These are phyloP conservation scores for Forsythia suspensa DNA, from an alignment of 257 asterid species.

Conservation along the genomic window DNA sequence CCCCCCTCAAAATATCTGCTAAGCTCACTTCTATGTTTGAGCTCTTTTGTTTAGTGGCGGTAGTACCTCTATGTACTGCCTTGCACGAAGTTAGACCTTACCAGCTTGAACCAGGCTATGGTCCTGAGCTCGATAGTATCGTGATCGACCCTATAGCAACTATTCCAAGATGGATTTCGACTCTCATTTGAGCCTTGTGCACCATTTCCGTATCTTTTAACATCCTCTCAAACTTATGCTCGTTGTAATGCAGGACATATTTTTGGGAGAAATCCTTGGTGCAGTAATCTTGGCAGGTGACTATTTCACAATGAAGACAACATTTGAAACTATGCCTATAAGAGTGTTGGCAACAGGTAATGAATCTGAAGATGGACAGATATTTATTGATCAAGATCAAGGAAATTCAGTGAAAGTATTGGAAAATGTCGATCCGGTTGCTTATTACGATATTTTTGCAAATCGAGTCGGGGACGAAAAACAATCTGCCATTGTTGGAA, in stretches of 20 bases:
- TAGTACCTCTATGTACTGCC: background rate
- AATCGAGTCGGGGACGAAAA: constrained; percentile 52
- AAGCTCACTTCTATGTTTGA: no score
- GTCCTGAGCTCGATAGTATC: background rate
- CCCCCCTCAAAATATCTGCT: no score
- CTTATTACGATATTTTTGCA: constrained; percentile 47
- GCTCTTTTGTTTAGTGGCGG: no score
- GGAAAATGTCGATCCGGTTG: constrained; percentile 51
- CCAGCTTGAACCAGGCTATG: background rate
- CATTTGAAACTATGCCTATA: constrained; percentile 33
- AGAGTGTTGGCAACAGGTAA: constrained; percentile 48
- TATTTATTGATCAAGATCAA: constrained; percentile 24
- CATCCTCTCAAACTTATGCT: background rate
- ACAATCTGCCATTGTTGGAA: constrained; percentile 68
- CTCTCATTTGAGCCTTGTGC: background rate
- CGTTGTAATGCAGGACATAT: constrained; percentile 49
- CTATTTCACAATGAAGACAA: constrained; percentile 36
- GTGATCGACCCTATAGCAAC: background rate
- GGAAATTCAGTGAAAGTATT: constrained; percentile 59
- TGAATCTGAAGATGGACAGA: constrained; percentile 65
- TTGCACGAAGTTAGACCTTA: background rate
- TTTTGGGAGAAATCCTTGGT: constrained; percentile 79
- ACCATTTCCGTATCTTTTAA: background rate
- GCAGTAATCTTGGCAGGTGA: constrained; percentile 65
- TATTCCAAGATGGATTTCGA: background rate